Evolutionary conservation across 2,329 filamentous ascomycete species (phyloP), one percentile per base, ranked within the genome.

Genomic region (Pseudogymnoascus sp.): DNA sequence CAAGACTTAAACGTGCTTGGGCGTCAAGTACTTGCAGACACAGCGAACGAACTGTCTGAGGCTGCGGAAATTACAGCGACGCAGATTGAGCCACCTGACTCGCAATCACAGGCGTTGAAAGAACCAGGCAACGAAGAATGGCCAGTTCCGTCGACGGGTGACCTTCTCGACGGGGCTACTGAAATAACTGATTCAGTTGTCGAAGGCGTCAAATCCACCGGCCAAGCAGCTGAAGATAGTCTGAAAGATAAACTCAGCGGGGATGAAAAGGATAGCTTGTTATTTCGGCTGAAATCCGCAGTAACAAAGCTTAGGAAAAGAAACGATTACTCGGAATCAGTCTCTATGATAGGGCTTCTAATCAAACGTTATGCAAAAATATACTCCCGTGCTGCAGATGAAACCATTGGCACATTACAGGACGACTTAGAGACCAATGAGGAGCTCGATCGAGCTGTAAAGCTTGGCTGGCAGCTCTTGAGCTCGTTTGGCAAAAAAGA

Each of bases 11-110:
- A 87, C 53, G 87, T 87, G 0, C 84, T 97, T 56, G 89, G 88
- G 11, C 86, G 89, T 43, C 89, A 96, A 72, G 88, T 98, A 0
- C 92, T 97, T 72, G 87, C 86, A 61, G 93, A 97, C 70, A 92
- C 92, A 2, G 91, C 92, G 0, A 88, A 91, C 65, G 88, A 89
- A 0, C 74, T 96, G 5, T 90, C 92, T 0, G 82, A 87, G 14
- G 89, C 88, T 1, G 91, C 93, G 0, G 84, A 89, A 67, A 80
- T 91, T 66, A 88, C 88, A 0, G 91, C 86, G 2, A 85, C 91
- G 70, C 79, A 88, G 66, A 78, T 96, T 7, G 86, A 91, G 68
- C 89, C 90, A 0, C 86, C 88, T 0, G 69, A 82, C 16, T 79
- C 84, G 61, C 84, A 90, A 31, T 80, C 81, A 66, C 79, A 82